A percentile compares a stretch with the other conserved stretches of the same genome.
Conservation (phyloP, 2,329 filamentous ascomycete genomes). For the Sclerotiophoma versabilis region DNA sequence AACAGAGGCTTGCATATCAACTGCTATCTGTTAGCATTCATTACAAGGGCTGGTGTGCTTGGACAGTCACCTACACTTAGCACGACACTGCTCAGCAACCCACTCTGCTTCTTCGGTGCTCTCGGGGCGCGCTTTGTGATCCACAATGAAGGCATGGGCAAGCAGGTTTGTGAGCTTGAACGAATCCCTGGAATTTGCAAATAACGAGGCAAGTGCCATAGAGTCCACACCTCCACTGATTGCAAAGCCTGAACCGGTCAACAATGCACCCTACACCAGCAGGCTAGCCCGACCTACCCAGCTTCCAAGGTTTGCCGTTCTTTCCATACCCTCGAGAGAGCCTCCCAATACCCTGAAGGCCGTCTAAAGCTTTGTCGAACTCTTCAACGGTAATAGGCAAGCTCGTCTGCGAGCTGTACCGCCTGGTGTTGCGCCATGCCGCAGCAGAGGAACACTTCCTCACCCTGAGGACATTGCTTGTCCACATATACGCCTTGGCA, state of each 20-base stretch:
- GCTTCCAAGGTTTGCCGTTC: not conserved
- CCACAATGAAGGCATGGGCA: constrained; percentile 66
- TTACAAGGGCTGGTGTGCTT: too few species aligned
- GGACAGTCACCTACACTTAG: constrained; percentile 51
- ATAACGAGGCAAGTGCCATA: constrained; percentile 89
- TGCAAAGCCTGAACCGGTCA: constrained; percentile 64
- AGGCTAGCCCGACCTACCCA: constrained; percentile 23
- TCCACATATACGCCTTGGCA: constrained; percentile 44
- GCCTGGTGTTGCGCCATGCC: constrained; percentile 22
- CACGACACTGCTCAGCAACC: constrained; percentile 56
- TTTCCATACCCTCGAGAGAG: not conserved
- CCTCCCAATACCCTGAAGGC: not conserved
- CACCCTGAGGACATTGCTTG: constrained; percentile 42
- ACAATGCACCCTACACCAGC: not conserved
- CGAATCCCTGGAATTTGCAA: constrained; percentile 48
- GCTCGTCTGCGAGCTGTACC: constrained; percentile 30
- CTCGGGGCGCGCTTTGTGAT: constrained; percentile 64
- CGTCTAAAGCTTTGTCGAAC: constrained; percentile 28
- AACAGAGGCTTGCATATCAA: constrained; percentile 41
- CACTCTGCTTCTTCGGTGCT: constrained; percentile 63
- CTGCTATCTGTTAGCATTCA: constrained; percentile 30
- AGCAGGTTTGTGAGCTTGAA: constrained; percentile 21
- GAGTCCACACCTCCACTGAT: constrained; percentile 95
- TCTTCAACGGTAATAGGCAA: constrained; percentile 36
- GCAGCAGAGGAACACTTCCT: constrained; percentile 39